phyloP scores from a whole-genome alignment of 1,284 basidiomycete species.

The Polyporus tsugae region DNA sequence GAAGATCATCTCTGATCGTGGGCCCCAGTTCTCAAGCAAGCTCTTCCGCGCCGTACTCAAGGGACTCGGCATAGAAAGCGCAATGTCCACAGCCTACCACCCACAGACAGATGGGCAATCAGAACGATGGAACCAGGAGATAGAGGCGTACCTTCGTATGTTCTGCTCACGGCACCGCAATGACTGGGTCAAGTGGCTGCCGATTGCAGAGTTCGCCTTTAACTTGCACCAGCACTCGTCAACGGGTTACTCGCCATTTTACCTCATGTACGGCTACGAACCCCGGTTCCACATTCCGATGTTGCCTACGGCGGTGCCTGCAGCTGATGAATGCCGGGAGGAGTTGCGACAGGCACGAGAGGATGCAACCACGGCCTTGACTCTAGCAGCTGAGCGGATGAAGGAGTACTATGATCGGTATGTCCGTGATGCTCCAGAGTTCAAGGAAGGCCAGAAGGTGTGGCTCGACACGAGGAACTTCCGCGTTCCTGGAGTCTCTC shows the following conservation, averaged over 20 bases:
- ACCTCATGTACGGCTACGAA: neutral
- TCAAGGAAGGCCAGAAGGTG: too few species aligned
- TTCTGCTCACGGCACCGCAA: constrained; percentile 15
- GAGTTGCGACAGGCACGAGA: too few species aligned
- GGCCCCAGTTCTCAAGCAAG: constrained; percentile 44
- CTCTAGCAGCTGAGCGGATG: too few species aligned
- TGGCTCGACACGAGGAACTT: too few species aligned
- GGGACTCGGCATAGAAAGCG: constrained; percentile 18
- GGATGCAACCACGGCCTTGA: too few species aligned
- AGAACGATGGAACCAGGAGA: constrained; percentile 41
- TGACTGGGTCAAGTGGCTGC: constrained; percentile 11
- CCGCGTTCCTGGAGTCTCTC: too few species aligned
- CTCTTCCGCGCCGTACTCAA: constrained; percentile 15
- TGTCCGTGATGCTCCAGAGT: too few species aligned
- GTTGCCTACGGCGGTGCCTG: neutral
- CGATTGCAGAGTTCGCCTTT: constrained; percentile 6
- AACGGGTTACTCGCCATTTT: neutral
- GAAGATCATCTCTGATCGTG: constrained; percentile 46
- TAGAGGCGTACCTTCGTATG: constrained; percentile 36
- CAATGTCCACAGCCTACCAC: constrained; percentile 38
- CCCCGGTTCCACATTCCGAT: neutral
- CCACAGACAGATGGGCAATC: constrained; percentile 44
- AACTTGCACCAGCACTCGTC: neutral
- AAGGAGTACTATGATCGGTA: too few species aligned
- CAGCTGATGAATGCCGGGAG: too few species aligned